Evolutionary conservation across 169 alveolate genomes (phyloP), one percentile per base, ranked within the genome.

Genomic region (Eimeria tenella): DNA sequence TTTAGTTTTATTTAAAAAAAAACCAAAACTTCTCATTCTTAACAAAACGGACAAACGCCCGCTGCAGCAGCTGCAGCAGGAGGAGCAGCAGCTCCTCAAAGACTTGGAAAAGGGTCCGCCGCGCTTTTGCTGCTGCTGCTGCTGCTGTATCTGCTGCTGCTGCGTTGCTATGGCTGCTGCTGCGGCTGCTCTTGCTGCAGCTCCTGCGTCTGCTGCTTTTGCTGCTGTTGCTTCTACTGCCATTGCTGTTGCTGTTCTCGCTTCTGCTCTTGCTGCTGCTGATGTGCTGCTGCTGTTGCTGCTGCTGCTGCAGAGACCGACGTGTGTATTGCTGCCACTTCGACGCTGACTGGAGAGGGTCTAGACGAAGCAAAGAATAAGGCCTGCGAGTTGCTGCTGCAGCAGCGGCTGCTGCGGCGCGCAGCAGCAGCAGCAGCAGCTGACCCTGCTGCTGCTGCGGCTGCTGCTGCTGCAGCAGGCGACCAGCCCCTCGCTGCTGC

Each of bases 11-110:
- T 99, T 99, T 97, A 96, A 97, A 93, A 96, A 98, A 90, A 99
- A 99, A 95, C 99, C 99, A 11, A 96, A 99, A 52, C 98, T 99
- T 70, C 97, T 99, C 21, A 99, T 99, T 50, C 96, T 99, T 60
- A 98, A 98, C 95, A 99, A 99, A 97, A 98, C 97, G 31, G 99
- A 99, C 96, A 94, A 98, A 74, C 96, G 97, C 77, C 96, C 96
- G 56, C 95, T 97, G 65, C 99, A 97, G 15, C 97, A 96, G 70
- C 95, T 98, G 23, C 83, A 97, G 21, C 96, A 96, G 89, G 98
- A 97, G 63, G 96, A 97, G 79, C 93, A 97, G 95, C 94, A 97
- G 70, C 71, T 97, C 71, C 97, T 98, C 25, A 97, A 98, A 55
- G 93, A 94, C 21, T 95, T 97, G 74, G 95, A 92, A 52, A 79